Conservation (phyloP, 139 green algal genomes). For the Desmodesmus armatus region DNA sequence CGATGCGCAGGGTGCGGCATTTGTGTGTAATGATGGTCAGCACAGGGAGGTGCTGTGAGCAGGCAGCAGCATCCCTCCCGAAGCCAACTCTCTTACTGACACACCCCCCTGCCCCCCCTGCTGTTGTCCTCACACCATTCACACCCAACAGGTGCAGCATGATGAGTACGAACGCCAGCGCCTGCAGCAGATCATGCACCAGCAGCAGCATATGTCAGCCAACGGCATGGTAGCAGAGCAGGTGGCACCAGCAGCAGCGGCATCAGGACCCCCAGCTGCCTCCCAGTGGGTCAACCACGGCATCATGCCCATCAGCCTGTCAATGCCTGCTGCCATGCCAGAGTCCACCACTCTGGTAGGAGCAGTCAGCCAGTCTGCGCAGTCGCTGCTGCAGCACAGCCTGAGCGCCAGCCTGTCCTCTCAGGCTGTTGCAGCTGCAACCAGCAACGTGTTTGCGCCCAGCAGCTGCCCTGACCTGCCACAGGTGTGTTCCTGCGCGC, state of each 20-base stretch:
- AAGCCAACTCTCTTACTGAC: too few species aligned
- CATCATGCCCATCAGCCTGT: background rate
- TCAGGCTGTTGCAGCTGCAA: too few species aligned
- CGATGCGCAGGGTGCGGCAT: too few species aligned
- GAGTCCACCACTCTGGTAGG: background rate
- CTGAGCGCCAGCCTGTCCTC: too few species aligned
- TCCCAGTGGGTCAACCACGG: background rate
- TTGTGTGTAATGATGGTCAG: too few species aligned
- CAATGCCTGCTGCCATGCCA: background rate
- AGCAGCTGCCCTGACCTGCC: slow-evolving; percentile 29
- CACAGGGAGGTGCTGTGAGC: too few species aligned
- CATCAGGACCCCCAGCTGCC: background rate
- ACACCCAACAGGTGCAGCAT: background rate
- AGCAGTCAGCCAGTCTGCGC: slow-evolving; percentile 1
- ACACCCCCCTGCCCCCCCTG: too few species aligned
- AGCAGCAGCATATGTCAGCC: background rate
- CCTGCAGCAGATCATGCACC: background rate
- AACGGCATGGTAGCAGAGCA: background rate
- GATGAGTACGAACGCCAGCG: slow-evolving; percentile 3
- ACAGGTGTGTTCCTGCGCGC: background rate
- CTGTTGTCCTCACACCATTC: too few species aligned
- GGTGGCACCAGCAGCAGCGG: slow-evolving; percentile 3
- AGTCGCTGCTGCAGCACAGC: slow-evolving; percentile 30
- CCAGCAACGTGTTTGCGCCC: background rate
- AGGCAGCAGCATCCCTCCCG: too few species aligned